phyloP scores from a whole-genome alignment of 441 rosid species.

The Eutrema salsugineum region DNA sequence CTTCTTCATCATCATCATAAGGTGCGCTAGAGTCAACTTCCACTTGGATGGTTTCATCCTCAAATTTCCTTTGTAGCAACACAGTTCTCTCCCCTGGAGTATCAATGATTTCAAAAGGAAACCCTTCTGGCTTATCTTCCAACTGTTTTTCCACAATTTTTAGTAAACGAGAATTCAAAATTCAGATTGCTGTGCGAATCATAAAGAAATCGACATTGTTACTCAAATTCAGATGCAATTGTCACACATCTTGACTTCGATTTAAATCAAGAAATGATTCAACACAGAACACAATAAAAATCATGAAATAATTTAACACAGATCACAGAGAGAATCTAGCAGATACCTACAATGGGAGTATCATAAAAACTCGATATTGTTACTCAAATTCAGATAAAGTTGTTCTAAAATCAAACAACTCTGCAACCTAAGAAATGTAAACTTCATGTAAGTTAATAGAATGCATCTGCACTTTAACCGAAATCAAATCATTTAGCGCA shows the following conservation, averaged over 20 bases:
- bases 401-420: too few relatives aligned
- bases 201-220: neutral
- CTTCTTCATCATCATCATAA: constrained; percentile 14
- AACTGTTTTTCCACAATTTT: constrained; percentile 28
- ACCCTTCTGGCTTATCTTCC: constrained; percentile 41
- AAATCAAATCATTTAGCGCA: too few relatives aligned
- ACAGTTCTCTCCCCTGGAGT: constrained; percentile 59
- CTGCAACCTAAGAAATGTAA: too few relatives aligned
- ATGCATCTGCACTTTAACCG: too few relatives aligned
- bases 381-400: too few relatives aligned
- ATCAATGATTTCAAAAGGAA: constrained; percentile 61
- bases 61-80: constrained; percentile 37
- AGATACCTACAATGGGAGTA: neutral
- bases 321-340: neutral
- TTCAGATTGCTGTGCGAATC: neutral
- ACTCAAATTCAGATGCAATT: neutral
- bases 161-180: neutral
- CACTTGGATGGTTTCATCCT: constrained; percentile 55
- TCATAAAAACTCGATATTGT: too few relatives aligned
- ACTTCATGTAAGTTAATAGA: too few relatives aligned
- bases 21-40: constrained; percentile 47
- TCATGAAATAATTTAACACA: neutral
- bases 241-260: too few relatives aligned
- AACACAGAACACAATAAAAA: neutral
- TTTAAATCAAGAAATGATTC: neutral